Base-by-base conservation (phyloP, 345 rosid species). In the Salix viminalis region DNA sequence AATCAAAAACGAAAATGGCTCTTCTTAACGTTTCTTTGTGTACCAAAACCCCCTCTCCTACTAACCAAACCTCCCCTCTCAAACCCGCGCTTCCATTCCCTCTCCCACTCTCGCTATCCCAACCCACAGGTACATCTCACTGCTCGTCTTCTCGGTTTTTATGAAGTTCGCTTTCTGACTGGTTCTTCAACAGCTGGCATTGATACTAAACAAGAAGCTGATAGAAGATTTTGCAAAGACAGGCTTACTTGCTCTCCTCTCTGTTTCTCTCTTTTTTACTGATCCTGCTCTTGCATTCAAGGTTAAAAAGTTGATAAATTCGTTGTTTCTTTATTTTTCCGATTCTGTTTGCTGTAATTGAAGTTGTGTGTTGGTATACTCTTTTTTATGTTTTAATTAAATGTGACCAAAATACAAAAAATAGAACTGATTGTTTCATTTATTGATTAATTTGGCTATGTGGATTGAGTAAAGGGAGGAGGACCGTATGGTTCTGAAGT, bases 401-500 rank as follows among this genome's bases (percentile, higher is more conserved):
- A 56, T 10, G 26, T 11, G 8, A 32, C 28, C 26, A 14, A 14
- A 6, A 32, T 32, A 2, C 18, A 13, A 32, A 54, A 54, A 10
- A 3, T n/a, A 48, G 18, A 28, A 24, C n/a, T 64, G 1, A 16
- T 34, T 34, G 19, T 8, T 28, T 1, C 9, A 34, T 36, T 1
- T 18, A 6, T 6, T 56, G 48, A 52, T 72, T 73, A 37, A 71
- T 34, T 65, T 72, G 64, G 75, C 30, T 58, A 76, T 77, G 65
- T 77, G 79, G 37, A 75, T 77, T 79, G 65, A 76, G 14, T 44
- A 0, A 76, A 92, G 99, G 97, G 97, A 34, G 97, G 99, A 79
- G 99, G 97, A 34, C 99, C 97, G 0, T 95, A 93, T 68, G 97
- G 97, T 73, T 74, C 90, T 69, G 99, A 80, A 82, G 99, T 95